Evolutionary conservation across 108 stramenopile genomes (phyloP).

Genomic region (Aurantiochytrium sp.): DNA sequence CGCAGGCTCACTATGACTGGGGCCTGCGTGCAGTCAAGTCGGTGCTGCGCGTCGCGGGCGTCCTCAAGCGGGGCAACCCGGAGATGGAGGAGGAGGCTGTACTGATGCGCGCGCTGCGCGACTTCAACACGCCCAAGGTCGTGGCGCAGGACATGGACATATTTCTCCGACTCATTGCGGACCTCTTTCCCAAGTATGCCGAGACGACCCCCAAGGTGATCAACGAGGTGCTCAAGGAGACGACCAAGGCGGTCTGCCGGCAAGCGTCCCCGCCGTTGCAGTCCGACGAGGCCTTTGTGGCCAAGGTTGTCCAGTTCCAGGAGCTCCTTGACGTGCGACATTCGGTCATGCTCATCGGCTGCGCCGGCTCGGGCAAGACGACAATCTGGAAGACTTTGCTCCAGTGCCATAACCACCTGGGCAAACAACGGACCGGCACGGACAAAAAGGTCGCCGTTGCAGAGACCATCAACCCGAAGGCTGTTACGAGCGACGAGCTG

Average conservation of each 20-base stretch:
- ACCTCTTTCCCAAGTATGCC: conserved; percentile 60
- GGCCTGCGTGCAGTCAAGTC: conserved; percentile 83
- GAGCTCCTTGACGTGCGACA: conserved; percentile 83
- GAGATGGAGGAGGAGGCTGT: conserved; percentile 74
- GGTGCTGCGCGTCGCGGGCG: conserved; percentile 79
- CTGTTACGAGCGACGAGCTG: conserved; percentile 78
- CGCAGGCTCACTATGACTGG: conserved; percentile 86
- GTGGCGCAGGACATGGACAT: conserved; percentile 77
- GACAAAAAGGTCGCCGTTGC: conserved; percentile 68
- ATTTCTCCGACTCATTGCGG: conserved; percentile 76
- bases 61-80: conserved; percentile 80
- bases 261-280: conserved; percentile 41
- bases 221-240: conserved; percentile 64
- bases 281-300: conserved; percentile 65
- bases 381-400: conserved; percentile 83
- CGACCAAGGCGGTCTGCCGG: conserved; percentile 50
- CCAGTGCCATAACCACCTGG: conserved; percentile 67
- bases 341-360: conserved; percentile 82
- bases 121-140: conserved; percentile 88
- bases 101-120: conserved; percentile 81
- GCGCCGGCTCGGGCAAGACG: conserved; percentile 80
- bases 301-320: conserved; percentile 73
- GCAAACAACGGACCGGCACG: conserved; percentile 50
- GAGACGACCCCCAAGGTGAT: conserved; percentile 72
- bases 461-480: conserved; percentile 83